phyloP scores from a whole-genome alignment of 805 yeast genomes.

The Metschnikowia rubicola region DNA sequence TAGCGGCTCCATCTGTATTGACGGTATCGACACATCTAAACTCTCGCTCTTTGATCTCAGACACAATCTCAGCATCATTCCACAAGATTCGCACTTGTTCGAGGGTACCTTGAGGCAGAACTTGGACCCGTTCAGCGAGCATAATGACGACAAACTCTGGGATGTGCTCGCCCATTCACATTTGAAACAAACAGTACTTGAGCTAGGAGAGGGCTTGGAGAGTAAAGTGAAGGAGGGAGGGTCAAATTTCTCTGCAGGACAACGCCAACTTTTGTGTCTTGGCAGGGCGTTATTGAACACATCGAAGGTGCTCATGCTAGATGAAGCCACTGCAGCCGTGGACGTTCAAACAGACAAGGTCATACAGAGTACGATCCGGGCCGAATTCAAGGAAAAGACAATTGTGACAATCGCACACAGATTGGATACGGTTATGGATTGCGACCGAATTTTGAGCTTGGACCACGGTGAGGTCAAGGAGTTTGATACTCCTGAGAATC shows the following conservation, averaged over 20 bases:
- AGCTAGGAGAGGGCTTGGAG: slow-evolving; percentile 17
- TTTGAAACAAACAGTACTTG: slow-evolving; percentile 17
- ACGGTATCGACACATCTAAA: slow-evolving; percentile 16
- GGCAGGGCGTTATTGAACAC: slow-evolving; percentile 24
- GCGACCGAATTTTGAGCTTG: slow-evolving; percentile 25
- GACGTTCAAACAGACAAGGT: slow-evolving; percentile 28
- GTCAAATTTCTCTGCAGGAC: slow-evolving; percentile 25
- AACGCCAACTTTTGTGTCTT: slow-evolving; percentile 23
- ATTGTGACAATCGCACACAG: slow-evolving; percentile 29
- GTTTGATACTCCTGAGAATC: slow-evolving; percentile 42
- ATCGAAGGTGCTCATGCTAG: slow-evolving; percentile 18
- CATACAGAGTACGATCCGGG: slow-evolving; percentile 25
- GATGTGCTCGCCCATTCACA: slow-evolving; percentile 21
- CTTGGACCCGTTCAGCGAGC: slow-evolving; percentile 64
- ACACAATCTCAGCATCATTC: slow-evolving; percentile 24
- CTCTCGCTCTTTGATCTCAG: slow-evolving; percentile 21
- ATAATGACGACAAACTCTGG: slow-evolving; percentile 23
- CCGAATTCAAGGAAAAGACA: slow-evolving; percentile 24
- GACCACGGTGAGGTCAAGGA: slow-evolving; percentile 24
- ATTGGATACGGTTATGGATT: slow-evolving; percentile 27
- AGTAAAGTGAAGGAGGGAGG: slow-evolving; percentile 24
- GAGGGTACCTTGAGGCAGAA: slow-evolving; percentile 25
- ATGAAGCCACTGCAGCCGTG: slow-evolving; percentile 25
- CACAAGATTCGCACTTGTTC: slow-evolving; percentile 26
- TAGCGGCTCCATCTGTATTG: slow-evolving; percentile 20